Conservation (phyloP, 1,284 basidiomycete genomes). For the Vanrija pseudolonga region DNA sequence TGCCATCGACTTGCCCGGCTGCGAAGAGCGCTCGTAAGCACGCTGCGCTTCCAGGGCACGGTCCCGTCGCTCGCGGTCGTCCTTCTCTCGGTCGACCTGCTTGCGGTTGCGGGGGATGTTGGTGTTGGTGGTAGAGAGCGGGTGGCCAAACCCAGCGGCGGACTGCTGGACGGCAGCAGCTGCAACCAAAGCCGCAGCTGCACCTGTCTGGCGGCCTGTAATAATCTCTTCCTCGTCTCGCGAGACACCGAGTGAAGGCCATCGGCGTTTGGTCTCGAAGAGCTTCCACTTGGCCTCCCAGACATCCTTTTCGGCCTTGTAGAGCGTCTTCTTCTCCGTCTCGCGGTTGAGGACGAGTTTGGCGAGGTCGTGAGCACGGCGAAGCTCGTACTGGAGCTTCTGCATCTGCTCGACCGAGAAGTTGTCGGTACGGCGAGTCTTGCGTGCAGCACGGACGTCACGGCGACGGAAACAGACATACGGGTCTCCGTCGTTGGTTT, state of each 20-base stretch:
- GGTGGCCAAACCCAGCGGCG: conserved; percentile 1
- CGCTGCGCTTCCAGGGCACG: conserved; percentile 29
- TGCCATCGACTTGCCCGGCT: conserved; percentile 32
- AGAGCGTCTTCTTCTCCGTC: conserved; percentile 63
- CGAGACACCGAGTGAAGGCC: conserved; percentile 63
- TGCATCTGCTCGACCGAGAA: conserved; percentile 82
- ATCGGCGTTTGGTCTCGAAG: conserved; percentile 74
- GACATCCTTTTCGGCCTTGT: conserved; percentile 60
- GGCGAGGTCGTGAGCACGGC: conserved; percentile 68
- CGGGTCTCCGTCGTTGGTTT: conserved; percentile 89
- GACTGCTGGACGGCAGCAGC: conserved; percentile 19
- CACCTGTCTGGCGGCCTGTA: conserved; percentile 55
- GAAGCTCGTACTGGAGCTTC: conserved; percentile 73
- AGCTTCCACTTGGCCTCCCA: conserved; percentile 76
- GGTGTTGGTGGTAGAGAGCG: conserved; percentile 28
- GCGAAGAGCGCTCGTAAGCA: conserved; percentile 20
- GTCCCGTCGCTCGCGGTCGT: conserved; percentile 42
- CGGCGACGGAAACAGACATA: conserved; percentile 97
- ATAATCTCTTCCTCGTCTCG: conserved; percentile 71
- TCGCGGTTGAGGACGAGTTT: conserved; percentile 69
- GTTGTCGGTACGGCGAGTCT: conserved; percentile 86
- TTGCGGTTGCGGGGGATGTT: conserved; percentile 26
- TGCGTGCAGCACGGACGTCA: conserved; percentile 89
- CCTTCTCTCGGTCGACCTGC: conserved; percentile 36
- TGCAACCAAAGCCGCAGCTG: conserved; percentile 54